Evolutionary conservation across 2,329 filamentous ascomycete species (phyloP), one percentile per base, ranked within the genome.

Genomic region (Arthrobotrys musiformis): DNA sequence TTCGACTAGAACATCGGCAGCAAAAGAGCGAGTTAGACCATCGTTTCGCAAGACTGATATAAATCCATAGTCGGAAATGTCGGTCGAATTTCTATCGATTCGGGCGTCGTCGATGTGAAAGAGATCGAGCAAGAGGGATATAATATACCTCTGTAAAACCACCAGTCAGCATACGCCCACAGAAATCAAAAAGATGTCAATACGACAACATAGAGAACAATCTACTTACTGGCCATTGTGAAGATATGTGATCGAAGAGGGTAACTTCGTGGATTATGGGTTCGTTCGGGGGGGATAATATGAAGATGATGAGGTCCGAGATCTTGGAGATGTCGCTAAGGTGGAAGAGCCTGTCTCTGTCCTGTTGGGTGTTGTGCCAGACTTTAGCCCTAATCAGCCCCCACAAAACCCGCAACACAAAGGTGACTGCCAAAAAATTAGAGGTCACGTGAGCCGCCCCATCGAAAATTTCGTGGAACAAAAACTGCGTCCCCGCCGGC

Each of bases 1-100:
- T 98, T 98, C 84, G 95, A 98, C 90, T 98, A 94, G 8, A 63
- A 52, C 19, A 97, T 85, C 74, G 77, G 33, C 28, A 40, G 35
- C 33, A 37, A 66, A 46, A n/a, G n/a, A n/a, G n/a, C n/a, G 35
- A 64, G 54, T 78, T 33, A 78, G 70, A 75, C 46, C 52, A 40
- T 68, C 56, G 66, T 24, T 67, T 70, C 33, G 30, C 26, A 68
- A 30, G 30, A 17, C 44, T 50, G 40, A 15, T 13, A 19, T 28
- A 40, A 2, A 17, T 35, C n/a, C 19, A 17, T 44, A 11, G 17
- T 60, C 40, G 61, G 44, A 24, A 26, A 26, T 19, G 15, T 61
- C n/a, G 6, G 58, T 63, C n/a, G 58, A 4, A 33, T 52, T 56
- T 33, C 7, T 60, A 56, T 35, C 26, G 64, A 46, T 33, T 42